Conservation (phyloP, 768 basidiomycete species). For the Hygrophorus russula region DNA sequence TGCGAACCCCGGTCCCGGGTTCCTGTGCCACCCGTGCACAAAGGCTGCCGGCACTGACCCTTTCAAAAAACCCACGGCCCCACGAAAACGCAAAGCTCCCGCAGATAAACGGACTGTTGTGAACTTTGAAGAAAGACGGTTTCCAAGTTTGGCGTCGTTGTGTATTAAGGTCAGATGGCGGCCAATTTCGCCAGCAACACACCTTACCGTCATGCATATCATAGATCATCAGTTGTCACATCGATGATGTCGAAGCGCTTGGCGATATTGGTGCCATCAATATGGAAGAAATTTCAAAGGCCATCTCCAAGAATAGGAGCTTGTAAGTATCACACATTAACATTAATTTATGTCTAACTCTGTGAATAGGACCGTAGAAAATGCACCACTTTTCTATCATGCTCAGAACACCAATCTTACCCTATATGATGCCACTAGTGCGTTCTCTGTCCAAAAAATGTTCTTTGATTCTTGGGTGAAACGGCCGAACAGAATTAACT, state of each 20-base stretch:
- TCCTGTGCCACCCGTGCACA: conserved; percentile 76
- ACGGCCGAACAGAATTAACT: conserved; percentile 41
- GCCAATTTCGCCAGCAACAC: neutral
- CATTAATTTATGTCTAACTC: conserved; percentile 3
- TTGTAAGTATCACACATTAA: conserved; percentile 43
- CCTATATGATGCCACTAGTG: conserved; percentile 87
- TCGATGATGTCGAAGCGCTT: conserved; percentile 80
- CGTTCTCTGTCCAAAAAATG: conserved; percentile 15
- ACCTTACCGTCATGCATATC: neutral
- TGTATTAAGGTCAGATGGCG: conserved; percentile 60
- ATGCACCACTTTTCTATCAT: conserved; percentile 78
- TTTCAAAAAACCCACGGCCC: conserved; percentile 66
- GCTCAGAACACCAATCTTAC: conserved; percentile 52
- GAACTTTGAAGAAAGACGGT: conserved; percentile 23
- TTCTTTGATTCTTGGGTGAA: neutral
- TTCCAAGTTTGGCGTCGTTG: conserved; percentile 56
- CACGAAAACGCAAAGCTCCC: conserved; percentile 50
- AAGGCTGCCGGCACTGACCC: conserved; percentile 71
- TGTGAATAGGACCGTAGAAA: conserved; percentile 54
- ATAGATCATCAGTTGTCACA: conserved; percentile 75
- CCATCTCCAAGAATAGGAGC: conserved; percentile 69
- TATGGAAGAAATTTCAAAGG: conserved; percentile 73
- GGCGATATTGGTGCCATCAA: conserved; percentile 84
- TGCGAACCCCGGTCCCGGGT: conserved; percentile 58
- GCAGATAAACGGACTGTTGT: conserved; percentile 59